Conservation (phyloP, 2,329 filamentous ascomycete genomes). For the Xylariaceae sp. region DNA sequence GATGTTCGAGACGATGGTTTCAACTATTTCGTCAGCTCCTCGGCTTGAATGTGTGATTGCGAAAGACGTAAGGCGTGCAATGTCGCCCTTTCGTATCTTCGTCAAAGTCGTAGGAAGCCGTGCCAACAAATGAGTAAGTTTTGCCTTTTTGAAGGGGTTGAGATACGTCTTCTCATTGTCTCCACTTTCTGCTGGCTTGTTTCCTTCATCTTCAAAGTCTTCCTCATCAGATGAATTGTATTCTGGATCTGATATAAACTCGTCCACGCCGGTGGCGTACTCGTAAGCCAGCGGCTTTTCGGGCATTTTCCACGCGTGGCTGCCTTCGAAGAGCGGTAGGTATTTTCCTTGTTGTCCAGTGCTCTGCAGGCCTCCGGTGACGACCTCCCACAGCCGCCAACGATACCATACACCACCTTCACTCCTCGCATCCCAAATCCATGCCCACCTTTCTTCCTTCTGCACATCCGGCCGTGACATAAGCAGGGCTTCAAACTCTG, state of each 20-base stretch:
- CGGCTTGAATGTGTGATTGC: conserved; percentile 85
- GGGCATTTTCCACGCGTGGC: conserved; percentile 79
- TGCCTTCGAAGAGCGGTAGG: conserved; percentile 75
- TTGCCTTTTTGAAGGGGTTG: conserved; percentile 83
- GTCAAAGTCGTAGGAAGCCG: conserved; percentile 78
- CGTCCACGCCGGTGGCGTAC: conserved; percentile 76
- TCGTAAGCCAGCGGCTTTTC: conserved; percentile 79
- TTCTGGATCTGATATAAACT: conserved; percentile 83
- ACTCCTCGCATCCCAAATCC: conserved; percentile 87
- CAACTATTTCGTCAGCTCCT: conserved; percentile 90
- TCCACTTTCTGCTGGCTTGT: conserved; percentile 47
- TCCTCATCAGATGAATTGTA: conserved; percentile 90
- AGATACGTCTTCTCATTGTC: conserved; percentile 69
- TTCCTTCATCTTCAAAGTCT: conserved; percentile 66
- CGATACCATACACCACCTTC: conserved; percentile 88
- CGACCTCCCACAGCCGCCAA: conserved; percentile 86
- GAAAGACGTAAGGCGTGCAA: conserved; percentile 85
- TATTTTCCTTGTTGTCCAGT: conserved; percentile 57
- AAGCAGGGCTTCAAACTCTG: conserved; percentile 88
- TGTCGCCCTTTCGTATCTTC: conserved; percentile 80
- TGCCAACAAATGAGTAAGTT: conserved; percentile 82
- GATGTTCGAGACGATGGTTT: conserved; percentile 84
- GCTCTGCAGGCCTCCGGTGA: conserved; percentile 67
- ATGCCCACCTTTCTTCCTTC: conserved; percentile 88
- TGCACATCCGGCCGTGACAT: conserved; percentile 89